Evolutionary conservation across 306 rosid genomes (phyloP).

Genomic region (Gastrolobium bilobum): DNA sequence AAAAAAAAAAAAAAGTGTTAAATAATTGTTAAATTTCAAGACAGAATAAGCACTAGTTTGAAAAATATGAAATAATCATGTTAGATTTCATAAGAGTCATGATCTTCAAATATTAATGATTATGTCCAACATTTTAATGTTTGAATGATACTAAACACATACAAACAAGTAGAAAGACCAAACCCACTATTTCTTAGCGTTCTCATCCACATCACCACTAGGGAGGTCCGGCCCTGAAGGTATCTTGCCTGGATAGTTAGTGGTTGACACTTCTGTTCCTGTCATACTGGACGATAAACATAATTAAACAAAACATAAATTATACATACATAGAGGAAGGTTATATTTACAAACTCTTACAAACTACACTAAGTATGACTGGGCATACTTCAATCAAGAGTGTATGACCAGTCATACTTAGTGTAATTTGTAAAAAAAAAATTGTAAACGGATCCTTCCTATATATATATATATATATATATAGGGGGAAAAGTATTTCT

Average conservation of each 20-base stretch:
- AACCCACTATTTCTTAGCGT: slow-evolving; percentile 44
- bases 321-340: too few relatives aligned
- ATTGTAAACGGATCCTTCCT: too few relatives aligned
- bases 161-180: slow-evolving; percentile 37
- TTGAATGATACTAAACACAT: slow-evolving; percentile 30
- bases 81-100: slow-evolving; percentile 32
- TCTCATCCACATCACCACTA: slow-evolving; percentile 56
- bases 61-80: slow-evolving; percentile 41
- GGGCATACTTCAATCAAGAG: too few relatives aligned
- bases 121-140: slow-evolving; percentile 30
- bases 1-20: not conserved
- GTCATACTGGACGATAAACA: slow-evolving; percentile 63
- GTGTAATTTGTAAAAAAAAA: too few relatives aligned
- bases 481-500: too few relatives aligned
- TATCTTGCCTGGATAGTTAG: slow-evolving; percentile 74
- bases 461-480: too few relatives aligned
- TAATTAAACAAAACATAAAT: slow-evolving; percentile 37
- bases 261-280: slow-evolving; percentile 64
- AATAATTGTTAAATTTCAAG: slow-evolving; percentile 20
- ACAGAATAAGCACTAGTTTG: slow-evolving; percentile 6
- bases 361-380: too few relatives aligned
- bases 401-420: too few relatives aligned
- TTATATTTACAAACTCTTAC: too few relatives aligned
- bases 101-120: slow-evolving; percentile 35
- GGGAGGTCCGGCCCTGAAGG: slow-evolving; percentile 70